Evolutionary conservation across 1,284 basidiomycete genomes (phyloP), one percentile per base, ranked within the genome.

Genomic region (Tilletia caries): DNA sequence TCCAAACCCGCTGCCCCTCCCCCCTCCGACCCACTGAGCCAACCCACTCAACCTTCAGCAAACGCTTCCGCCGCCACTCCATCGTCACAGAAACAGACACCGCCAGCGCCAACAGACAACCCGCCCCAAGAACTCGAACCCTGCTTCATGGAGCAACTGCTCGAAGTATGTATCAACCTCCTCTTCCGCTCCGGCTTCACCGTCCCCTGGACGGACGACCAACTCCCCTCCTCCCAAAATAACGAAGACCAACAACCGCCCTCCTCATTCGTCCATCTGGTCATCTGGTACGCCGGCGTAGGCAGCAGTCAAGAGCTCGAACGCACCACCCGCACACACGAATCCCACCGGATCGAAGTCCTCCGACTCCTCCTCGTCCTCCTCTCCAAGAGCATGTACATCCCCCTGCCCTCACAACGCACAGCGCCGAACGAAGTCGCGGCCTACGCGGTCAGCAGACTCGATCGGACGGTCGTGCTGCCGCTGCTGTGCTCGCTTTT

Each of bases 151-250:
- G 77, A 80, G 34, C 68, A 75, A 13, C 67, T 80, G 1, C 60
- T 78, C 10, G 64, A 67, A 13, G 65, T 76, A 6, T 65, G 75
- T 20, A 65, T 82, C 43, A 79, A 82, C 50, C 72, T 82, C 8
- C 75, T 82, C 37, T 82, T 82, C 67, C 79, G 77, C 68, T 73
- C 79, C 18, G 80, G 80, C 46, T 82, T 82, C 70, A 76, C 79
- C 27, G 71, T 82, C 12, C 81, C 80, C 3, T 80, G 79, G 77
- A 80, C 79, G 1, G 75, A 78, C 33, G 80, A 82, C 41, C 76
- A 78, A 64, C 71, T 79, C 13, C 15, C 37, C 13, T 60, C 68
- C 72, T n/a, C n/a, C n/a, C 50, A 33, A 37, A 4, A 48, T 18
- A 1, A 32, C 58, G 20, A n/a, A 58, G 5, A 65, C 67, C 25